A percentile compares a stretch with the other conserved stretches of the same genome.
Evolutionary conservation across 177 flowering plant species (phyloP).

Genomic region (Vitis hybrid): DNA sequence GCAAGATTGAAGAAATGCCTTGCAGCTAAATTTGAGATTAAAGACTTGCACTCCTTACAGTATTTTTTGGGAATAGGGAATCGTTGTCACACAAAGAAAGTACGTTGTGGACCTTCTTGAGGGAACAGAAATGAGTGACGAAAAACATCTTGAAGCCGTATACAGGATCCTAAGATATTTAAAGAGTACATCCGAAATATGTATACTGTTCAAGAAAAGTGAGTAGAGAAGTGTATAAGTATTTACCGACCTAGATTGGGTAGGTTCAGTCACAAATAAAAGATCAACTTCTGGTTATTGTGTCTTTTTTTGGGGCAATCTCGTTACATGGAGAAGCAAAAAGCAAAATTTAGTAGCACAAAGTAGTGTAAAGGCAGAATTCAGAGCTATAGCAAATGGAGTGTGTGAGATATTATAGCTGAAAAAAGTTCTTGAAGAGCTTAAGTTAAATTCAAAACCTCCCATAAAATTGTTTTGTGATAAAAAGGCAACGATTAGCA

Average conservation of each 20-base stretch:
- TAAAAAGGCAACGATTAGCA: constrained; percentile 5
- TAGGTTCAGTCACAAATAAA: not conserved
- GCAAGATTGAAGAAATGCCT: not conserved
- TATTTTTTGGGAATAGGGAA: not conserved
- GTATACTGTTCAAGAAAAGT: not conserved
- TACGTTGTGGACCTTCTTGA: not conserved
- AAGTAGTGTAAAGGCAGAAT: constrained; percentile 1
- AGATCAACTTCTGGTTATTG: constrained; percentile 1
- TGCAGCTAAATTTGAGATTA: not conserved
- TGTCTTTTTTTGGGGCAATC: not conserved
- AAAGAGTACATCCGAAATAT: not conserved
- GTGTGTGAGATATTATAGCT: constrained; percentile 1
- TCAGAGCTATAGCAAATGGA: constrained; percentile 1
- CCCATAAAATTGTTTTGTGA: constrained; percentile 5
- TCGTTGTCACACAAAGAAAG: not conserved
- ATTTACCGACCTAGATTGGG: constrained; percentile 9
- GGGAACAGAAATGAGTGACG: not conserved
- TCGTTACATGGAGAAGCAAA: not conserved
- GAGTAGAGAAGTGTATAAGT: not conserved
- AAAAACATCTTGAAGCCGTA: not conserved
- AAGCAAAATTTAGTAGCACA: not conserved
- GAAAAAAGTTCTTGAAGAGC: constrained; percentile 5
- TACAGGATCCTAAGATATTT: not conserved
- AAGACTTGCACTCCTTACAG: not conserved
- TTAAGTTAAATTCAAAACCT: not conserved